phyloP scores from a whole-genome alignment of 164 flowering plant species.

The Cinnamomum micranthum region DNA sequence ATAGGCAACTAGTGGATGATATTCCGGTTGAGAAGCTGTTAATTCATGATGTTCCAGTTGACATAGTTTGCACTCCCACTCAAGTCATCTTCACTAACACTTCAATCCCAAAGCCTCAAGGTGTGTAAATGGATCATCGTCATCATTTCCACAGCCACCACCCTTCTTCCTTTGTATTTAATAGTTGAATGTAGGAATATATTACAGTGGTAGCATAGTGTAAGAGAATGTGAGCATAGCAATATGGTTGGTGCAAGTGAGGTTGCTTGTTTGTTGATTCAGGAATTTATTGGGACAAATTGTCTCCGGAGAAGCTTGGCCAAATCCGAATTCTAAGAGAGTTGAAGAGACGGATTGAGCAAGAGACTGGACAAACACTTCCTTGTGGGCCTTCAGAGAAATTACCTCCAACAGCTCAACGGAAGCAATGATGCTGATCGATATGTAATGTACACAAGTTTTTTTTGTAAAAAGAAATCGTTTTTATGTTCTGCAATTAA shows the following conservation, averaged over 20 bases:
- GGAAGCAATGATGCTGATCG: conserved; percentile 19
- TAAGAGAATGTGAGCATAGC: too few species aligned
- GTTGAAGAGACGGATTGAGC: conserved; percentile 65
- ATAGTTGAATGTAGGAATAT: conserved; percentile 1
- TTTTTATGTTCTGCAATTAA: too few species aligned
- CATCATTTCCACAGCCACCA: neutral
- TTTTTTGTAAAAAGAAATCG: too few species aligned
- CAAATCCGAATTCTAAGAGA: conserved; percentile 71
- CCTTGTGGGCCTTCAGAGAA: conserved; percentile 82
- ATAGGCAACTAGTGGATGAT: conserved; percentile 78
- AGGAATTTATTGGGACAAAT: conserved; percentile 91
- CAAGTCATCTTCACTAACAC: conserved; percentile 72
- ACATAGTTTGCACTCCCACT: conserved; percentile 83
- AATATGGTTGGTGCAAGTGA: neutral
- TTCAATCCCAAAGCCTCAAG: conserved; percentile 83
- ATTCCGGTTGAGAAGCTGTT: conserved; percentile 74
- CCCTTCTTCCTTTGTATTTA: neutral
- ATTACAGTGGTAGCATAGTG: neutral
- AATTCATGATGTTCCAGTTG: conserved; percentile 88
- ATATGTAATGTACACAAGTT: neutral
- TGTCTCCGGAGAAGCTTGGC: conserved; percentile 81
- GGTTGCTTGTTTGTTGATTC: neutral
- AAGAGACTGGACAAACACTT: conserved; percentile 65
- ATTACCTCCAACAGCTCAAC: conserved; percentile 70
- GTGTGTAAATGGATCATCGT: conserved; percentile 21